Base-by-base conservation (phyloP, 495 filamentous ascomycete species). In the Xylaria acuta region DNA sequence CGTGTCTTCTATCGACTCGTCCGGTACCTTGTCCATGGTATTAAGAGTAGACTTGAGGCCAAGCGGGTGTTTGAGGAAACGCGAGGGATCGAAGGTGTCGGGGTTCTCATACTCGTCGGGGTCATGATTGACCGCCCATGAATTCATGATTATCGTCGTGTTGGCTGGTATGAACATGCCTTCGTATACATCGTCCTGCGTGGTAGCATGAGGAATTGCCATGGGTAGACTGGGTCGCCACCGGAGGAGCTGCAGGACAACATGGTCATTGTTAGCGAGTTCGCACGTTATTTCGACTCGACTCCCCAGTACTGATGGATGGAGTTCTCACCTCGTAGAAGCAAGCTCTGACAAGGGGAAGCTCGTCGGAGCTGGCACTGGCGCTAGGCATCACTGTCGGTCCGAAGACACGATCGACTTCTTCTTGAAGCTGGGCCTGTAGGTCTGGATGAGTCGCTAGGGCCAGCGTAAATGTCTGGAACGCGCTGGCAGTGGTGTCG, bases 141-240 rank as follows among this genome's bases (percentile, higher is more conserved):
- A 30, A 45, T 73, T 78, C 14, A 72, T 64, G 41, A 82, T 70
- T 12, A 81, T 40, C 38, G 75, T 67, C 12, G 80, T 75, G 27
- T 74, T 75, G 60, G 79, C 78, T 9, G 80, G 79, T 27, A 82
- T 76, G 51, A 74, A 77, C 67, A 79, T 77, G 22, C 77, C 80
- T 27, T 76, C 75, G 54, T 82, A 81, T 22, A 74, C 60, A 58
- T 82, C 76, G 54, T 82, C 80, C 40, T 75, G 64, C 22, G 60
- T 76, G 53, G 68, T 41, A 34, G 72, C n/a, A 51, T 78, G 81
- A 3, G 81, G 79, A 16, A 78, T 77, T 71, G 67, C 78, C 38
- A 53, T 68, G 54, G 69, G 82, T 54, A 73, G 74, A 56, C 58
- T 25, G 16, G 73, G 81, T 36, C 75, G 77, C 84, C 76, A 81